Evolutionary conservation across 2,329 filamentous ascomycete species (phyloP).

Genomic region (Cercospora sojina): DNA sequence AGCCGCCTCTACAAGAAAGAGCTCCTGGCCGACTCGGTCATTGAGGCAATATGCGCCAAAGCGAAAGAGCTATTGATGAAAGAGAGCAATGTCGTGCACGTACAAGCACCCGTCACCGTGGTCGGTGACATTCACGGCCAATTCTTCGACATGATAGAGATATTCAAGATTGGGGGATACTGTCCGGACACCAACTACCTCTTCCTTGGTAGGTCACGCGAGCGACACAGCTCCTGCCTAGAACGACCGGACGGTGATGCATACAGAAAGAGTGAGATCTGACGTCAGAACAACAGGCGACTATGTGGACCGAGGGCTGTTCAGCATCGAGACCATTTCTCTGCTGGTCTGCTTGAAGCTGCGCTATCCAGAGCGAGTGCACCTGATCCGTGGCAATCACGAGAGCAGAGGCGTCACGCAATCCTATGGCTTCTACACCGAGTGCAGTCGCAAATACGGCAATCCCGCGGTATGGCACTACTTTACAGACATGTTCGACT

Average conservation of each 20-base stretch:
- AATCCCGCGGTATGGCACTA: conserved; percentile 99
- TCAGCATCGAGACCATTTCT: conserved; percentile 98
- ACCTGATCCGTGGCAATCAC: conserved; percentile 96
- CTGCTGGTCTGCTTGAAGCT: conserved; percentile 96
- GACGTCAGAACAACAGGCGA: conserved; percentile 61
- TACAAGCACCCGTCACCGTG: conserved; percentile 90
- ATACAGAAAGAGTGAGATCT: conserved; percentile 1
- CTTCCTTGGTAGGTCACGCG: conserved; percentile 70
- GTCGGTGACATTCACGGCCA: conserved; percentile 98
- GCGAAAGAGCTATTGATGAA: conserved; percentile 99
- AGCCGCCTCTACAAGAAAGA: conserved; percentile 95
- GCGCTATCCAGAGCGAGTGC: conserved; percentile 91
- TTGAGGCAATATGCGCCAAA: conserved; percentile 98
- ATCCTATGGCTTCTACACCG: conserved; percentile 98
- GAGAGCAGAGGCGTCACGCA: conserved; percentile 97
- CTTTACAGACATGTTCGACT: conserved; percentile 99
- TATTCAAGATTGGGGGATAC: conserved; percentile 96
- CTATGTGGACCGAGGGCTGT: conserved; percentile 78
- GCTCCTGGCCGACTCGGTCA: conserved; percentile 92
- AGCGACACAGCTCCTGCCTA: conserved; percentile 8
- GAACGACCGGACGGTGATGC: neutral
- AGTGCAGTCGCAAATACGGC: conserved; percentile 96
- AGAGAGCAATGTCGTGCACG: conserved; percentile 99
- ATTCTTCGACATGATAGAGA: conserved; percentile 98
- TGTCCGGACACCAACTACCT: conserved; percentile 98